Evolutionary conservation across 2,329 filamentous ascomycete species (phyloP).

Genomic region (Thelonectria olida): DNA sequence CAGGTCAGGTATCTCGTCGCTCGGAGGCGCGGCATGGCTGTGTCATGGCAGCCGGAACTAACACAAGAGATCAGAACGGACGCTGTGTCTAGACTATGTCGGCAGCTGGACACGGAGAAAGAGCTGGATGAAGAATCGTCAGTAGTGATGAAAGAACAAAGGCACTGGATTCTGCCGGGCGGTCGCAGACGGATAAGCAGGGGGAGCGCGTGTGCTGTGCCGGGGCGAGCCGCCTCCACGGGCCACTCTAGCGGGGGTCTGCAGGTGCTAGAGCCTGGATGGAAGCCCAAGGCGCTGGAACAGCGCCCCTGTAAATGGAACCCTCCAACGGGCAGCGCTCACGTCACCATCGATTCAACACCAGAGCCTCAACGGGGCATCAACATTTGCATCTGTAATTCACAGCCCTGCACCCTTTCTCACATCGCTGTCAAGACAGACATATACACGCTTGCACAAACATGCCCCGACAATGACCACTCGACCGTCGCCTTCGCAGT

Average conservation of each 20-base stretch:
- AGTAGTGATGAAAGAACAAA: constrained; percentile 25
- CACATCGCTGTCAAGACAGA: background rate
- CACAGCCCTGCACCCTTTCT: background rate
- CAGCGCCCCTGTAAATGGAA: background rate
- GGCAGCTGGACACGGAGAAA: background rate
- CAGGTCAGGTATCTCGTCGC: constrained; percentile 66
- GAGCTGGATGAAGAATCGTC: background rate
- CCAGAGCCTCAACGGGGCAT: constrained; percentile 17
- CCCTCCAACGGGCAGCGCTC: background rate
- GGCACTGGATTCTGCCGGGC: constrained; percentile 47
- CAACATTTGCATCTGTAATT: background rate
- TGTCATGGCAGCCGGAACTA: constrained; percentile 13
- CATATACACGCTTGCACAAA: background rate
- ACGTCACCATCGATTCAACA: constrained; percentile 22
- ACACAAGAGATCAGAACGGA: background rate
- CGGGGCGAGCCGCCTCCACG: constrained; percentile 12
- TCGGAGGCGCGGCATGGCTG: constrained; percentile 55
- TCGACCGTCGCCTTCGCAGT: constrained; percentile 28
- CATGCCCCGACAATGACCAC: constrained; percentile 43
- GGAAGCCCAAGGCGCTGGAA: no score
- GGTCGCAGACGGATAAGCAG: constrained; percentile 33
- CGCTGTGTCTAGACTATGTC: background rate
- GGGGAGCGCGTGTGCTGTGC: constrained; percentile 5
- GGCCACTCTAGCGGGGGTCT: constrained; percentile 21
- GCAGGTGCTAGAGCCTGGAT: constrained; percentile 3